Base-by-base conservation (phyloP, 352 stramenopile genomes). In the Phytopythium vexans region DNA sequence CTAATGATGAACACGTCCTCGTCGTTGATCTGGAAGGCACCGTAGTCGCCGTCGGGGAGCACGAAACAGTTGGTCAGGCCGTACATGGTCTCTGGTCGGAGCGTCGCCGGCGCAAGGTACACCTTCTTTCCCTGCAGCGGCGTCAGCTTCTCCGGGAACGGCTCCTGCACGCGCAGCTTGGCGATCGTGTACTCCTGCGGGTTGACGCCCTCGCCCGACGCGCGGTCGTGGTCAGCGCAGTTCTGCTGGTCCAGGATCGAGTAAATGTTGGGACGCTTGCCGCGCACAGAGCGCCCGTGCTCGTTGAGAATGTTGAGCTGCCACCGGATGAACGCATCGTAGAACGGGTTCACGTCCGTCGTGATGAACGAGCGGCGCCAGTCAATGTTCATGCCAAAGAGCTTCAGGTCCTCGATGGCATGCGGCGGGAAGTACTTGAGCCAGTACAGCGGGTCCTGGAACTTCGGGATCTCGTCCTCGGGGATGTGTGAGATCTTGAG, bases 1-100 rank as follows among this genome's bases (percentile, higher is more conserved):
- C 77, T 97, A 66, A 98, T 98, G 60, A 98, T 90, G 67, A 98
- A 98, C 40, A 99, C 86, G 54, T 99, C 95, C 53, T 89, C 73
- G 62, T 98, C 82, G 64, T 96, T 94, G 54, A 98, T 93, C 50
- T 98, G 73, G 81, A 97, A 99, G 5, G 96, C 96, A 54, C 97
- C 97, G 76, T 99, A 99, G 72, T 99, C 94, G 54, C 97, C 97
- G 16, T 97, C 92, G 8, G 98, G 98, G 40, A 99, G 84, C 58
- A 99, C 96, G 64, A 99, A 99, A 86, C 97, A 99, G 84, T 99
- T 99, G 10, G 98, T 99, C 85, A 99, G 98, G 47, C 98, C 98
- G 70, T 99, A 98, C 93, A 99, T 99, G 43, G 98, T 99, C 79
- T 99, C 98, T 0, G 98, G 96, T 56, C 98, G 92, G 35, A 99